Evolutionary conservation across 1,139 yeast species (phyloP).

Genomic region (Diutina mesorugosa): DNA sequence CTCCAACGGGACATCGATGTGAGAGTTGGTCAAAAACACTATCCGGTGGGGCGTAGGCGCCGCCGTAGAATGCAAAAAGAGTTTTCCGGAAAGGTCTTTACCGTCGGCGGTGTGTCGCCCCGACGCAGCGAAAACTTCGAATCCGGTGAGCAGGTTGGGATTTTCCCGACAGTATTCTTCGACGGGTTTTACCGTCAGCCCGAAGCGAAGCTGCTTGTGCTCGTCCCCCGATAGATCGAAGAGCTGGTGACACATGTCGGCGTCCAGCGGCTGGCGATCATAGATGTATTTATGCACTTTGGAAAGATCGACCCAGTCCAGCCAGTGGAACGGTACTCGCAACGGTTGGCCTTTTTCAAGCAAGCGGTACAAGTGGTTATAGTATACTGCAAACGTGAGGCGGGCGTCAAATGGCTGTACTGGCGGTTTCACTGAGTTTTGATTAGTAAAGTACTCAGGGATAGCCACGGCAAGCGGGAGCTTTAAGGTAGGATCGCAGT

Average conservation of each 20-base stretch:
- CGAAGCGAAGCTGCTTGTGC: neutral
- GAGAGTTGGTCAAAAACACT: slow-evolving; percentile 9
- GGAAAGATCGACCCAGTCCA: neutral
- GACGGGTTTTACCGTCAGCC: neutral
- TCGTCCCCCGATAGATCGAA: neutral
- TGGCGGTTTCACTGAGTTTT: slow-evolving; percentile 5
- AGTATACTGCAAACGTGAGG: slow-evolving; percentile 30
- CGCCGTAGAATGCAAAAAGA: neutral
- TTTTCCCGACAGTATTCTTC: neutral
- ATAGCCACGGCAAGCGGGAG: slow-evolving; percentile 10
- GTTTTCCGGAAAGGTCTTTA: neutral
- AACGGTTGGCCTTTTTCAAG: neutral
- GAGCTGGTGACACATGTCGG: neutral
- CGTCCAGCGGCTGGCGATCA: neutral
- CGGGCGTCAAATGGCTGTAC: slow-evolving; percentile 35
- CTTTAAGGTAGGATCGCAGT: slow-evolving; percentile 8
- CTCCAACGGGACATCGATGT: neutral
- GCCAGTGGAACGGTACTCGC: neutral
- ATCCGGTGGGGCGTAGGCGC: slow-evolving; percentile 9
- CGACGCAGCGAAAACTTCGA: neutral
- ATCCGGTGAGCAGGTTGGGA: neutral
- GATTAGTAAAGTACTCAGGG: slow-evolving; percentile 10
- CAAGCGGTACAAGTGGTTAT: slow-evolving; percentile 11
- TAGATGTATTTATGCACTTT: neutral
- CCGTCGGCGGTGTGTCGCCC: neutral